Percentiles rank a stretch among this genome's conserved stretches.
These are phyloP conservation scores for Ceratobasidium theobromae DNA, from an alignment of 1,284 basidiomycete species.

Conservation along the genomic window DNA sequence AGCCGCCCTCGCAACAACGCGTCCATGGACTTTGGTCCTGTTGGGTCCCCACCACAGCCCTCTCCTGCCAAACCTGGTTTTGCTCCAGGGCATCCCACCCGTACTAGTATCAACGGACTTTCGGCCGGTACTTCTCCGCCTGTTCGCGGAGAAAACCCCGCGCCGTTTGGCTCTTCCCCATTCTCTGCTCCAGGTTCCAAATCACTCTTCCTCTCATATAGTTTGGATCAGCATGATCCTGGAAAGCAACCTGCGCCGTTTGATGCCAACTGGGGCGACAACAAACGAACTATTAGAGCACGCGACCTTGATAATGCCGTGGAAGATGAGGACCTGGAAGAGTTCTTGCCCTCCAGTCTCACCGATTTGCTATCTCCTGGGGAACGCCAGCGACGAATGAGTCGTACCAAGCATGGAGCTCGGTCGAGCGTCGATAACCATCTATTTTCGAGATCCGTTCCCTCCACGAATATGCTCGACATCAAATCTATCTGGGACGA, in stretches of 20 bases:
- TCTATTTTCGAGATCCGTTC: constrained; percentile 72
- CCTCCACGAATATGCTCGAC: constrained; percentile 67
- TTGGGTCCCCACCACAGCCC: constrained; percentile 66
- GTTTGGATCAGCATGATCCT: constrained; percentile 40
- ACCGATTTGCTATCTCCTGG: constrained; percentile 86
- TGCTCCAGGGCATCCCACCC: constrained; percentile 22
- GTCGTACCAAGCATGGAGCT: constrained; percentile 56
- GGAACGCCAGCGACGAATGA: constrained; percentile 76
- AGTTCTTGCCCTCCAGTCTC: constrained; percentile 81
- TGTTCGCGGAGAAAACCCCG: constrained; percentile 27
- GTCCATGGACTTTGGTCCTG: constrained; percentile 60
- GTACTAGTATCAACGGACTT: constrained; percentile 46
- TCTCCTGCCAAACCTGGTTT: constrained; percentile 40
- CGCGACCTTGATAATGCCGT: constrained; percentile 47
- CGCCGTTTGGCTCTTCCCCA: constrained; percentile 49
- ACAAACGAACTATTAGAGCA: constrained; percentile 39
- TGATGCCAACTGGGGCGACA: constrained; percentile 30
- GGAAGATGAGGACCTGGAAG: constrained; percentile 78
- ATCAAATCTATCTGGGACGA: constrained; percentile 74
- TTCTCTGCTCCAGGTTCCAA: constrained; percentile 69
- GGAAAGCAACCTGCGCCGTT: constrained; percentile 32
- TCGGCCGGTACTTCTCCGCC: constrained; percentile 55
- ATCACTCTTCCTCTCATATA: constrained; percentile 55
- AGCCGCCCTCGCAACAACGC: constrained; percentile 45
- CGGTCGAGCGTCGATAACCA: constrained; percentile 24